phyloP scores from a whole-genome alignment of 805 yeast genomes.

The Sugiyamaella chiloensis region DNA sequence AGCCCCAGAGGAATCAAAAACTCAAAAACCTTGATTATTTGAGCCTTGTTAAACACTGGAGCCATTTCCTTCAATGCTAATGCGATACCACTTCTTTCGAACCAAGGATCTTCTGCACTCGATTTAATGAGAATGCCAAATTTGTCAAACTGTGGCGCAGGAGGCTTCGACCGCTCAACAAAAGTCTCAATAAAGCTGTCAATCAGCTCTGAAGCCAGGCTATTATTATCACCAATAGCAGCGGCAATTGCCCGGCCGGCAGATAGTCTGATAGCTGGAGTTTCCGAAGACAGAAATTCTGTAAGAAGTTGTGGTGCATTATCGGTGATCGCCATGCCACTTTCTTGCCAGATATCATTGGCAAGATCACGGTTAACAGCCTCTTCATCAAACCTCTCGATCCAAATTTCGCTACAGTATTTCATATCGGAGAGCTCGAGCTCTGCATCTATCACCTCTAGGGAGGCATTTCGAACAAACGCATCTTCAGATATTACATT shows the following conservation, averaged over 20 bases:
- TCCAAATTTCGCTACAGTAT: slow-evolving; percentile 69
- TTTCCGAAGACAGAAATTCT: slow-evolving; percentile 48
- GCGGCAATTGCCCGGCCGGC: slow-evolving; percentile 67
- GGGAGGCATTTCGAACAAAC: slow-evolving; percentile 72
- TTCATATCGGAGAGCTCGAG: slow-evolving; percentile 45
- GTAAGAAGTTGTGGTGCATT: slow-evolving; percentile 49
- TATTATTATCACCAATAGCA: slow-evolving; percentile 39
- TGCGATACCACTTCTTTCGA: slow-evolving; percentile 78
- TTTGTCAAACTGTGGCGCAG: slow-evolving; percentile 72
- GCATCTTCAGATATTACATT: slow-evolving; percentile 57
- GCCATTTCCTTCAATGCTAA: slow-evolving; percentile 58
- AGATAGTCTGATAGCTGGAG: slow-evolving; percentile 69
- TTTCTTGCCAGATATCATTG: slow-evolving; percentile 81
- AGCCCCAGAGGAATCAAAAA: slow-evolving; percentile 56
- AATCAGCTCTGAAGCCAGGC: slow-evolving; percentile 37
- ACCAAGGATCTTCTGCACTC: slow-evolving; percentile 76
- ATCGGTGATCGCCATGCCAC: slow-evolving; percentile 44
- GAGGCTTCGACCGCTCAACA: slow-evolving; percentile 59
- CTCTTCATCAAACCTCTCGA: slow-evolving; percentile 73
- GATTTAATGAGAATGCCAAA: slow-evolving; percentile 72
- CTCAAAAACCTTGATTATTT: slow-evolving; percentile 53
- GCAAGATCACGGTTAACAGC: slow-evolving; percentile 62
- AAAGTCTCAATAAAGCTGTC: slow-evolving; percentile 53
- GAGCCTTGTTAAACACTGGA: slow-evolving; percentile 39
- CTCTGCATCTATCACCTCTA: slow-evolving; percentile 85